Conservation (phyloP, 805 yeast genomes). For the Kazachstania taianensis region DNA sequence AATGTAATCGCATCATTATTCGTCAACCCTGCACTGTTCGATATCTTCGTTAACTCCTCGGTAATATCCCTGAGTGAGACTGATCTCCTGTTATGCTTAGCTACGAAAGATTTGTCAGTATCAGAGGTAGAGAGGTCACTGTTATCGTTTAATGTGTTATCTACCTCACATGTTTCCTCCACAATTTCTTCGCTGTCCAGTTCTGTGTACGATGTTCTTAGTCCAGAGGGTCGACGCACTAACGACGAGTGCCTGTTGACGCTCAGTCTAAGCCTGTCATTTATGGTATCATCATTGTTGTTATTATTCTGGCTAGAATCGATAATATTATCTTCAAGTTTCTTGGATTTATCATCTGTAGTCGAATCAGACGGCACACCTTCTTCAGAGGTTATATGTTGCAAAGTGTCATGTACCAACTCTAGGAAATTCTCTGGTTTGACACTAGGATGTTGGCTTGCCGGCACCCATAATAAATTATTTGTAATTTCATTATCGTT, state of each 20-base stretch:
- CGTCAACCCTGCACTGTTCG: conserved; percentile 68
- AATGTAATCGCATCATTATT: conserved; percentile 74
- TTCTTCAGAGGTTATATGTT: conserved; percentile 25
- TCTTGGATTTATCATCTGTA: too few relatives aligned
- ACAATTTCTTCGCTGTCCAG: conserved; percentile 24
- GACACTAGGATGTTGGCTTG: conserved; percentile 85
- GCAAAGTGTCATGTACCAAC: conserved; percentile 43
- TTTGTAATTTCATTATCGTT: conserved; percentile 29
- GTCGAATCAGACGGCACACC: too few relatives aligned
- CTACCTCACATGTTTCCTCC: conserved; percentile 7
- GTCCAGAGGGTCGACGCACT: conserved; percentile 27
- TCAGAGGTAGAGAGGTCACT: not conserved
- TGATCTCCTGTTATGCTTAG: conserved; percentile 4
- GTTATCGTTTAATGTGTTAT: not conserved
- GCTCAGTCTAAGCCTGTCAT: conserved; percentile 21
- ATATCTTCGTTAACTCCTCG: conserved; percentile 60
- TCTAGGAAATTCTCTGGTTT: conserved; percentile 78
- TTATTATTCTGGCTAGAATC: conserved; percentile 10
- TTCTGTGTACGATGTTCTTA: conserved; percentile 27
- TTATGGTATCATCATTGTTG: conserved; percentile 8
- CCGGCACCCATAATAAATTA: conserved; percentile 87
- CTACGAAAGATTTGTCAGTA: not conserved
- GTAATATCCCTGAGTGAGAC: conserved; percentile 67
- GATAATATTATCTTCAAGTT: not conserved
- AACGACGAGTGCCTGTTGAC: conserved; percentile 17